Percentiles rank a stretch among this genome's conserved stretches.
These are phyloP conservation scores for Fusarium sp. DNA, from an alignment of 2,329 filamentous ascomycete genomes.

Conservation along the genomic window DNA sequence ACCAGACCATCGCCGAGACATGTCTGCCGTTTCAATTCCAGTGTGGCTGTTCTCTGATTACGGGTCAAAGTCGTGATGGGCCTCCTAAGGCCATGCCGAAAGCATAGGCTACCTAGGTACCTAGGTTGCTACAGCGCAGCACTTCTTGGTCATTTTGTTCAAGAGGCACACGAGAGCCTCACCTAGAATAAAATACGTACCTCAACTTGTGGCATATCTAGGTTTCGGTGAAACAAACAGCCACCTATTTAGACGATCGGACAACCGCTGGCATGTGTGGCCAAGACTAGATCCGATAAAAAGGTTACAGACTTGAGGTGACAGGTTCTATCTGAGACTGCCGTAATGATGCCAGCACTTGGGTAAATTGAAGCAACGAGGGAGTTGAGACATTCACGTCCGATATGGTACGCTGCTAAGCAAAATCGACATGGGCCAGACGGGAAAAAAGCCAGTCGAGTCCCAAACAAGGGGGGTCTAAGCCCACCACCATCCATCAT, in stretches of 20 bases:
- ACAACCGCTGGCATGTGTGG: constrained; percentile 25
- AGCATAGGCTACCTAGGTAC: neutral
- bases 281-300: constrained; percentile 6
- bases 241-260: constrained; percentile 4
- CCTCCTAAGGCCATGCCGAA: neutral
- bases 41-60: constrained; percentile 9
- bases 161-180: constrained; percentile 17
- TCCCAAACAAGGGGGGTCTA: constrained; percentile 29
- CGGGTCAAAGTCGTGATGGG: neutral
- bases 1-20: constrained; percentile 31
- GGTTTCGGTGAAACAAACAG: constrained; percentile 8
- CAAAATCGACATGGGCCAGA: constrained; percentile 28
- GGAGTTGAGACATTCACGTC: constrained; percentile 43
- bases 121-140: neutral
- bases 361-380: constrained; percentile 41
- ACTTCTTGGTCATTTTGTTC: neutral
- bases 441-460: constrained; percentile 20
- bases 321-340: constrained; percentile 10
- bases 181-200: constrained; percentile 17
- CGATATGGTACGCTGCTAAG: constrained; percentile 18
- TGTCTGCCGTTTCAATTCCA: constrained; percentile 33
- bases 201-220: neutral
- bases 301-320: constrained; percentile 11
- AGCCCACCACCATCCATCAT: constrained; percentile 41
- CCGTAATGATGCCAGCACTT: constrained; percentile 15